A percentile compares a stretch with the other conserved stretches of the same genome.
These are phyloP conservation scores for Termitomyces sp. DNA, from an alignment of 768 basidiomycete species.

Conservation along the genomic window DNA sequence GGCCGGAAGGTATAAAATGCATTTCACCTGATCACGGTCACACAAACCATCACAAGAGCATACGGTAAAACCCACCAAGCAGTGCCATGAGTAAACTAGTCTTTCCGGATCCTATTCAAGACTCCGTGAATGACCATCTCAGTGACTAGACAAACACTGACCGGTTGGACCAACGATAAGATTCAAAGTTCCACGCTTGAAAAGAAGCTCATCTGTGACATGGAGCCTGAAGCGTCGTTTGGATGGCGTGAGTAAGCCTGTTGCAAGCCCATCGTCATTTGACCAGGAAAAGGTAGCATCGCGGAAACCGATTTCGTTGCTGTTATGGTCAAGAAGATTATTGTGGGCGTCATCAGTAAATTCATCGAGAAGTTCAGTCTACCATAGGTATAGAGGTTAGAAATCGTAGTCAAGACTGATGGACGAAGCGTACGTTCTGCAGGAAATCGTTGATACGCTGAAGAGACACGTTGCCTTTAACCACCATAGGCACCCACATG, in stretches of 20 bases:
- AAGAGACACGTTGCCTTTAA: conserved; percentile 54
- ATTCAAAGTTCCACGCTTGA: conserved; percentile 48
- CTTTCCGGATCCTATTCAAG: conserved; percentile 40
- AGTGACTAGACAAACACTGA: neutral
- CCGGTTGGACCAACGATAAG: conserved; percentile 56
- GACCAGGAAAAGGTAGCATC: conserved; percentile 56
- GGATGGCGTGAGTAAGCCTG: conserved; percentile 27
- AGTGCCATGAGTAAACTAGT: conserved; percentile 64
- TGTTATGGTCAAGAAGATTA: conserved; percentile 8
- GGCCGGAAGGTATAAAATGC: conserved; percentile 48
- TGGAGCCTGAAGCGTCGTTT: conserved; percentile 43
- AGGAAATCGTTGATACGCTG: conserved; percentile 43
- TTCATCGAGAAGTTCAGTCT: conserved; percentile 45
- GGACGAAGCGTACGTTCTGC: conserved; percentile 21
- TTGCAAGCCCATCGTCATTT: conserved; percentile 19
- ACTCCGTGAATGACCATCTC: neutral
- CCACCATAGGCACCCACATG: conserved; percentile 17
- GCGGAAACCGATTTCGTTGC: conserved; percentile 42
- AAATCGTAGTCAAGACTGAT: neutral
- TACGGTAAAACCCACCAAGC: conserved; percentile 26
- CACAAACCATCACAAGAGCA: neutral
- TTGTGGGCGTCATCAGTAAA: conserved; percentile 21
- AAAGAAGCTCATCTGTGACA: conserved; percentile 47
- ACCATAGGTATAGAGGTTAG: neutral
- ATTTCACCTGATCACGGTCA: conserved; percentile 42